These are phyloP conservation scores for Diospyros kaki DNA, from an alignment of 148 eudicot genomes.

Conservation along the genomic window DNA sequence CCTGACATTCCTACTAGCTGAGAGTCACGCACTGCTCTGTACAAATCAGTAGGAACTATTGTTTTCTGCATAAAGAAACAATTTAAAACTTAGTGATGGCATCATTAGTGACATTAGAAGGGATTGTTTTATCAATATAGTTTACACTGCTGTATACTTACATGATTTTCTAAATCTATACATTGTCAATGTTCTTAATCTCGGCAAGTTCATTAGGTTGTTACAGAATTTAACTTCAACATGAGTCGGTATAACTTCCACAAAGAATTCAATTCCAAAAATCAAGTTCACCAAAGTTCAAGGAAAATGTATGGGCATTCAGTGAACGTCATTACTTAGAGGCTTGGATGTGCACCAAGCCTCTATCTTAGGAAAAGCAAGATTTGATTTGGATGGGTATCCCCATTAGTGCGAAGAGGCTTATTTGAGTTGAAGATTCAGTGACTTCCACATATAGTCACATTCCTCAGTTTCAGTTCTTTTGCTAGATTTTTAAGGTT, in stretches of 20 bases:
- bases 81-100: neutral
- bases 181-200: constrained; percentile 2
- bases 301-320: neutral
- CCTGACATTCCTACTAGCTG: constrained; percentile 90
- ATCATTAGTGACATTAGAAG: neutral
- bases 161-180: neutral
- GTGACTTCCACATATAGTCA: too few relatives aligned
- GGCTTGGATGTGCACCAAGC: too few relatives aligned
- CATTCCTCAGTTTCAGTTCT: too few relatives aligned
- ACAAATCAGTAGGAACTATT: constrained; percentile 67
- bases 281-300: neutral
- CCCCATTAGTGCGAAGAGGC: too few relatives aligned
- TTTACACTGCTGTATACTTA: neutral
- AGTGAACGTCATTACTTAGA: neutral
- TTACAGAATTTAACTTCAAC: neutral
- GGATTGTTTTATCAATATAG: too few relatives aligned
- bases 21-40: constrained; percentile 81
- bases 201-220: neutral
- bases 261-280: neutral
- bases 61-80: constrained; percentile 65
- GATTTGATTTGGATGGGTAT: neutral
- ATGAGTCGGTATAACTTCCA: neutral
- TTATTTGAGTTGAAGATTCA: too few relatives aligned
- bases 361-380: neutral
- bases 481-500: too few relatives aligned